Percentiles rank a stretch among this genome's conserved stretches.
Evolutionary conservation across 176 grass and related monocot species (phyloP).

Genomic region (Triticum monococcum): DNA sequence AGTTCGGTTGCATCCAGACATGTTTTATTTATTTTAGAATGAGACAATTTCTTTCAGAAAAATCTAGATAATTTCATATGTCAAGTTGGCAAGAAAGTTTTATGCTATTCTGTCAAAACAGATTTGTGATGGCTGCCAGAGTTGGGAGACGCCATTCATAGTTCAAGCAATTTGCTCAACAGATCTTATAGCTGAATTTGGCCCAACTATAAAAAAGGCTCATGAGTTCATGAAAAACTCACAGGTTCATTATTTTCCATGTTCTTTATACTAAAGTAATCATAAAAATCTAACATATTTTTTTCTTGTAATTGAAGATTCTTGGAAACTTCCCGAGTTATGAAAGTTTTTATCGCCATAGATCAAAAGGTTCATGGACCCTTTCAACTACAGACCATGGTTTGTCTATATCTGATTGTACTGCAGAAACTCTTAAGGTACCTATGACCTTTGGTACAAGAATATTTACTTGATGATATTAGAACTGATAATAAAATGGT

Average conservation of each 20-base stretch:
- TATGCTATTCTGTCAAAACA: not conserved
- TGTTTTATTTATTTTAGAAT: too few relatives aligned
- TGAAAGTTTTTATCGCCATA: not conserved
- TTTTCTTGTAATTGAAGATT: not conserved
- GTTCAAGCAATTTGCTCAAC: not conserved
- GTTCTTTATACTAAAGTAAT: not conserved
- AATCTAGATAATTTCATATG: not conserved
- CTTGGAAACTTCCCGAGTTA: not conserved
- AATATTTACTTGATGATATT: too few relatives aligned
- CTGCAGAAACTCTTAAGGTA: not conserved
- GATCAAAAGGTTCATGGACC: not conserved
- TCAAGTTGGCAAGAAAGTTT: not conserved
- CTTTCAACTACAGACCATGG: not conserved
- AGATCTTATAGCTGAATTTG: not conserved
- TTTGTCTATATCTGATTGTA: not conserved
- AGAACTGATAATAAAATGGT: too few relatives aligned
- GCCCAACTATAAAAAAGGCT: not conserved
- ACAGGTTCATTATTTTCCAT: not conserved
- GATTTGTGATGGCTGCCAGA: not conserved
- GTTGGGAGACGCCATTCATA: not conserved
- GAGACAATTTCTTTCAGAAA: not conserved
- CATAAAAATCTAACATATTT: not conserved
- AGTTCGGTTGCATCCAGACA: too few relatives aligned
- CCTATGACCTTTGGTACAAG: not conserved
- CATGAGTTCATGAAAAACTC: not conserved